Evolutionary conservation across 768 basidiomycete species (phyloP).

Genomic region (Suillus hirtellus): DNA sequence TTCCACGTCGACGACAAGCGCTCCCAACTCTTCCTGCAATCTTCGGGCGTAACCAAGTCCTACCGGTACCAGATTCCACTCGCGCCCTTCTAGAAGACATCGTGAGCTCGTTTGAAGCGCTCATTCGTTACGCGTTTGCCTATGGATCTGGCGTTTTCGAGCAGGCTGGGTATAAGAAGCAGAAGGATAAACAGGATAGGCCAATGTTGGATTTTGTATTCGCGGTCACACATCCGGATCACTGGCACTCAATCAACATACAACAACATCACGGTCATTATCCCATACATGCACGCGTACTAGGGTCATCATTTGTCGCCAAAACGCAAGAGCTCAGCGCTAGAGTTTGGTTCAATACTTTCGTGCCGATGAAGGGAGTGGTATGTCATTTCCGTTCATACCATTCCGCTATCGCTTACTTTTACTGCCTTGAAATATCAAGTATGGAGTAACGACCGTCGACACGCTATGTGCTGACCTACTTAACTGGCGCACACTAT

Average conservation of each 20-base stretch:
- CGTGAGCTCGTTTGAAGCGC: slow-evolving; percentile 80
- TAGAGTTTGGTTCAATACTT: slow-evolving; percentile 96
- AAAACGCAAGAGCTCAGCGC: slow-evolving; percentile 74
- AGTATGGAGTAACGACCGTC: slow-evolving; percentile 94
- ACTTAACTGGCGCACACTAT: slow-evolving; percentile 89
- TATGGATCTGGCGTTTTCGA: slow-evolving; percentile 97
- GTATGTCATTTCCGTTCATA: slow-evolving; percentile 48
- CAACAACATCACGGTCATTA: slow-evolving; percentile 90
- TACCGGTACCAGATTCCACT: slow-evolving; percentile 77
- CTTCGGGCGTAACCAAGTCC: slow-evolving; percentile 81
- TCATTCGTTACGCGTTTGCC: slow-evolving; percentile 95
- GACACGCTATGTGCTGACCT: slow-evolving; percentile 89
- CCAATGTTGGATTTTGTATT: slow-evolving; percentile 98
- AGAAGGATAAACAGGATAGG: slow-evolving; percentile 33
- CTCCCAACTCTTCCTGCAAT: slow-evolving; percentile 63
- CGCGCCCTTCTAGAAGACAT: slow-evolving; percentile 79
- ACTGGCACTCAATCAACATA: slow-evolving; percentile 97
- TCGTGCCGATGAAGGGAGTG: slow-evolving; percentile 79
- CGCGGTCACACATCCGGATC: slow-evolving; percentile 88
- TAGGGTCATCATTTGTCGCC: slow-evolving; percentile 84
- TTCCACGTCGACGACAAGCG: slow-evolving; percentile 26
- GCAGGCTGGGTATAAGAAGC: slow-evolving; percentile 72
- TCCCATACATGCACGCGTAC: slow-evolving; percentile 77
- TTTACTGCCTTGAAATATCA: slow-evolving; percentile 66
- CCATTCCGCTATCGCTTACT: slow-evolving; percentile 1